Evolutionary conservation across 2,329 filamentous ascomycete genomes (phyloP).

Genomic region (Cercospora berteroae): DNA sequence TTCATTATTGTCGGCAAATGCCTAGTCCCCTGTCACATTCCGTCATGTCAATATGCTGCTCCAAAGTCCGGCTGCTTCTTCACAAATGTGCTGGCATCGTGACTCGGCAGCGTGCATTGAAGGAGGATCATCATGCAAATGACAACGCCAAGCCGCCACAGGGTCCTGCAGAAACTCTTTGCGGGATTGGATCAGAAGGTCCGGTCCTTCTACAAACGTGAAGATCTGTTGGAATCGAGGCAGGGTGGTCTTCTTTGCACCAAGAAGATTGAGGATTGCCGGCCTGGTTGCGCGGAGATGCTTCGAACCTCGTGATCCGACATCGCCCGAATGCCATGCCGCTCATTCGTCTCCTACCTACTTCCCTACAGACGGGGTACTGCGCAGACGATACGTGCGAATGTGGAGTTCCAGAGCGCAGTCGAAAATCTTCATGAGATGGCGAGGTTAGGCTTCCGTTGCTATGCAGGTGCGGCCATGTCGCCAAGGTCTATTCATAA

Average conservation of each 20-base stretch:
- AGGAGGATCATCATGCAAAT: neutral
- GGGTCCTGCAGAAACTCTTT: neutral
- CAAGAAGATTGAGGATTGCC: neutral
- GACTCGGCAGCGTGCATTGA: neutral
- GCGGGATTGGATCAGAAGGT: neutral
- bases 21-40: neutral
- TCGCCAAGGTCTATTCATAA: neutral
- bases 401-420: neutral
- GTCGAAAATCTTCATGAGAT: neutral
- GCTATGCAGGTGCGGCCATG: neutral
- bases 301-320: neutral
- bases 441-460: neutral
- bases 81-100: neutral
- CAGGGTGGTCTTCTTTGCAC: neutral
- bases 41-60: neutral
- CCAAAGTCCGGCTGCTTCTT: neutral
- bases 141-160: neutral
- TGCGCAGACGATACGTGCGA: neutral
- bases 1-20: too few species aligned
- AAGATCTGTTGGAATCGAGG: neutral
- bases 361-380: neutral
- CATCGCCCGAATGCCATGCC: neutral
- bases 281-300: neutral
- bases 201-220: neutral
- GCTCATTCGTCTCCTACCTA: neutral